Evolutionary conservation across 345 rosid genomes (phyloP).

Genomic region (Sisymbrium altissimum): DNA sequence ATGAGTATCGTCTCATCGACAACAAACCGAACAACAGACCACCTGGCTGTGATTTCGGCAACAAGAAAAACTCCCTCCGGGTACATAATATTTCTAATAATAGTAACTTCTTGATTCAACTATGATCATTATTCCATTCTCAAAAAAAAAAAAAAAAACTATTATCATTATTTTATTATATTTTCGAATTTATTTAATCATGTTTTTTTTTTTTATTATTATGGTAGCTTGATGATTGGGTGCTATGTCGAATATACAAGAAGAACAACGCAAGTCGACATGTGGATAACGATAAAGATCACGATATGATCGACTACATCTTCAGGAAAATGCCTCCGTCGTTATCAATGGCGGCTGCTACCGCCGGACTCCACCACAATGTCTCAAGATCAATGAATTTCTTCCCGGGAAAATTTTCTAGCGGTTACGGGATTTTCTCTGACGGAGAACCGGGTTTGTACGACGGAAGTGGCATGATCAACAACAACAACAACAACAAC

Average conservation of each 20-base stretch:
- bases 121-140: neutral
- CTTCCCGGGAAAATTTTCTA: constrained; percentile 10
- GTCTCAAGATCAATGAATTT: constrained; percentile 24
- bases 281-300: constrained; percentile 33
- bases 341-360: constrained; percentile 28
- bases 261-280: constrained; percentile 55
- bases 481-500: neutral
- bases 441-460: neutral
- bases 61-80: constrained; percentile 81
- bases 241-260: constrained; percentile 89
- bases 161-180: too few species aligned
- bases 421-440: constrained; percentile 14
- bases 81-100: constrained; percentile 31
- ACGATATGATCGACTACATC: constrained; percentile 39
- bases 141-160: too few species aligned
- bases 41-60: constrained; percentile 53
- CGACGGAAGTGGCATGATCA: constrained; percentile 22
- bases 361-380: constrained; percentile 22
- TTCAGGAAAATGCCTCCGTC: constrained; percentile 55
- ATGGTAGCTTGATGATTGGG: constrained; percentile 97
- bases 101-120: constrained; percentile 4
- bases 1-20: constrained; percentile 82
- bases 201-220: neutral
- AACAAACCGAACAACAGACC: constrained; percentile 64
- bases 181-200: neutral